A percentile compares a stretch with the other conserved stretches of the same genome.
phyloP scores from a whole-genome alignment of 192 early-diverging fungal species.

The Phycomyces blakesleeanus region DNA sequence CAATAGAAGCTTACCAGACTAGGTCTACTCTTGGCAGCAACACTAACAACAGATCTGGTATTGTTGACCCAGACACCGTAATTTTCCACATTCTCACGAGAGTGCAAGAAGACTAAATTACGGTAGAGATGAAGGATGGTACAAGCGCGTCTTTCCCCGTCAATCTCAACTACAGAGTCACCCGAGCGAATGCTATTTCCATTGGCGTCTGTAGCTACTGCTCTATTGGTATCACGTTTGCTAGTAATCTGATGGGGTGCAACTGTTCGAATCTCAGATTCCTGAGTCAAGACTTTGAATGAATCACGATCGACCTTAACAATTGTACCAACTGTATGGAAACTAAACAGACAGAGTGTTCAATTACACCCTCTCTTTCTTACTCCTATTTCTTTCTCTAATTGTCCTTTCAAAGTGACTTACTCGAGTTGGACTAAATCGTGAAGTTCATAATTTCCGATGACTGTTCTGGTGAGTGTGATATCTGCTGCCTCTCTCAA shows the following conservation, averaged over 20 bases:
- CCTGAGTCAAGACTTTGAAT: constrained; percentile 77
- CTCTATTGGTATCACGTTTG: constrained; percentile 60
- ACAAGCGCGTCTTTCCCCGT: constrained; percentile 61
- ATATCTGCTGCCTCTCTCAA: constrained; percentile 74
- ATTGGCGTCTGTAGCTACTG: constrained; percentile 44
- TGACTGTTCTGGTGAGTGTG: constrained; percentile 49
- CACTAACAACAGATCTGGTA: constrained; percentile 59
- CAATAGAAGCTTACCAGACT: constrained; percentile 27
- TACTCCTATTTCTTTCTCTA: not conserved
- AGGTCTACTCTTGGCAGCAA: constrained; percentile 40
- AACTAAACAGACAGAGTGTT: constrained; percentile 33
- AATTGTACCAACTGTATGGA: constrained; percentile 74
- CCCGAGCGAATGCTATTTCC: constrained; percentile 59
- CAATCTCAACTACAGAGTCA: constrained; percentile 70
- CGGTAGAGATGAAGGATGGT: constrained; percentile 82
- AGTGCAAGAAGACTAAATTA: constrained; percentile 74
- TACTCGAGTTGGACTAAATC: constrained; percentile 83
- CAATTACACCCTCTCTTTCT: not conserved
- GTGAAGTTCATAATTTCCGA: constrained; percentile 78
- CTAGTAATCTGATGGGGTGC: constrained; percentile 67
- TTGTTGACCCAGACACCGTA: constrained; percentile 73
- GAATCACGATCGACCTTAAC: constrained; percentile 73
- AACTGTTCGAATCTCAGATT: constrained; percentile 59
- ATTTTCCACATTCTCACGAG: constrained; percentile 69
- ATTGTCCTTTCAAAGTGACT: constrained; percentile 19